Percentiles rank a stretch among this genome's conserved stretches.
These are phyloP conservation scores for Phaeoacremonium minimum DNA, from an alignment of 2,329 filamentous ascomycete genomes.

Conservation along the genomic window DNA sequence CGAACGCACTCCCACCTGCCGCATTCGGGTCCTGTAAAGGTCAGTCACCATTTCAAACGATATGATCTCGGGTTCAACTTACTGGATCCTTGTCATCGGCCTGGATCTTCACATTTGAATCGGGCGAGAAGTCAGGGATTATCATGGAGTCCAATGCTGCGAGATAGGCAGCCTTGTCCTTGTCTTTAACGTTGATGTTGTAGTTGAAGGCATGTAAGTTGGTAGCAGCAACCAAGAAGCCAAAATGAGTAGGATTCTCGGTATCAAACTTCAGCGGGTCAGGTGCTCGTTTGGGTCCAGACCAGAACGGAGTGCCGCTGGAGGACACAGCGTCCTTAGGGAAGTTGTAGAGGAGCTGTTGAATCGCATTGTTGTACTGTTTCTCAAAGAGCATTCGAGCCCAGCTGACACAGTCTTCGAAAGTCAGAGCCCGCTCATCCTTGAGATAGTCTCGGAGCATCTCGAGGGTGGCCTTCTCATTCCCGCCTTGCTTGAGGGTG, in stretches of 20 bases:
- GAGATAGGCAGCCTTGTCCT: conserved; percentile 66
- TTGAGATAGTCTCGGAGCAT: conserved; percentile 87
- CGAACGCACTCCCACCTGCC: conserved; percentile 46
- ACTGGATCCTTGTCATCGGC: conserved; percentile 89
- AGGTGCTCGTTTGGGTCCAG: conserved; percentile 93
- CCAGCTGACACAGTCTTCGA: conserved; percentile 97
- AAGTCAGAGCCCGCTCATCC: conserved; percentile 83
- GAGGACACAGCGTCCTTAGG: conserved; percentile 90
- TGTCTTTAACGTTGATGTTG: conserved; percentile 80
- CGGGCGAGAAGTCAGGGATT: conserved; percentile 89
- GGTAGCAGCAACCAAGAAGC: conserved; percentile 81
- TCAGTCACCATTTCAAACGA: not conserved
- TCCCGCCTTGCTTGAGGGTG: conserved; percentile 87
- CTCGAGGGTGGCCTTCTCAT: conserved; percentile 90
- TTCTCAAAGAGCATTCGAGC: conserved; percentile 90
- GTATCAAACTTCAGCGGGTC: conserved; percentile 86
- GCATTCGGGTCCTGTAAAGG: conserved; percentile 72
- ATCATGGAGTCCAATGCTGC: conserved; percentile 89
- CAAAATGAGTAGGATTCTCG: conserved; percentile 79
- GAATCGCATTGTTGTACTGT: conserved; percentile 94
- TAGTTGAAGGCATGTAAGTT: conserved; percentile 98
- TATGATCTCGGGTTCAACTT: conserved; percentile 28
- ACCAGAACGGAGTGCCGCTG: conserved; percentile 91
- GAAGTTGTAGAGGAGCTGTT: conserved; percentile 94
- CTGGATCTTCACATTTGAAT: conserved; percentile 91